Conservation (phyloP, 1,284 basidiomycete genomes). For the Naganishia sp. region DNA sequence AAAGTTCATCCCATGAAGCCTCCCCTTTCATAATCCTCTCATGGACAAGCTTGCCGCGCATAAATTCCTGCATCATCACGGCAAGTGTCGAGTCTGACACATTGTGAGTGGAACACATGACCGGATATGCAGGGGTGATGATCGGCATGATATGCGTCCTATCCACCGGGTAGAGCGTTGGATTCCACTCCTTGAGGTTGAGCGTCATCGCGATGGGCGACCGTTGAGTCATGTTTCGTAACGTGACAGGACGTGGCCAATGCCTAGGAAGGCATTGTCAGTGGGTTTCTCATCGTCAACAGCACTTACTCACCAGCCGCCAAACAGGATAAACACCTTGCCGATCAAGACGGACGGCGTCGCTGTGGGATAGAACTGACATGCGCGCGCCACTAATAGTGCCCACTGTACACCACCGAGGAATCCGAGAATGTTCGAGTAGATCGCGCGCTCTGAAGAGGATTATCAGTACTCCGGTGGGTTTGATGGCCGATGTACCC, state of each 20-base stretch:
- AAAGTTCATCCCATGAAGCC: constrained; percentile 86
- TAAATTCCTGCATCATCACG: constrained; percentile 95
- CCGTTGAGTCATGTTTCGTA: constrained; percentile 89
- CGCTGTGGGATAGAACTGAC: constrained; percentile 95
- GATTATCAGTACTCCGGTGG: neutral
- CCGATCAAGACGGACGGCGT: constrained; percentile 93
- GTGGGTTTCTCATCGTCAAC: constrained; percentile 34
- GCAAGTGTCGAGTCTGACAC: constrained; percentile 93
- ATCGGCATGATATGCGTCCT: constrained; percentile 98
- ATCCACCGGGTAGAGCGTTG: constrained; percentile 92
- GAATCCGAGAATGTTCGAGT: constrained; percentile 97
- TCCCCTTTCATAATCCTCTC: constrained; percentile 20
- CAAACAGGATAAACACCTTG: constrained; percentile 95
- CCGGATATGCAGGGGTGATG: constrained; percentile 97
- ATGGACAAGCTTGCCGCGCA: constrained; percentile 65
- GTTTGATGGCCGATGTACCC: constrained; percentile 48
- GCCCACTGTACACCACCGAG: constrained; percentile 99
- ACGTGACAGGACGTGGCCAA: constrained; percentile 95
- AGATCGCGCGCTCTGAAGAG: constrained; percentile 80
- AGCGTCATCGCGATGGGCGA: constrained; percentile 32
- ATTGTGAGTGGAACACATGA: constrained; percentile 99
- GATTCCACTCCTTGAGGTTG: constrained; percentile 91
- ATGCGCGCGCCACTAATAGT: constrained; percentile 96
- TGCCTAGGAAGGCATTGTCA: constrained; percentile 61
- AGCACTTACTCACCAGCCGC: constrained; percentile 73